These are phyloP conservation scores for Pestalotiopsis sp. DNA, from an alignment of 2,329 filamentous ascomycete species.

Conservation along the genomic window DNA sequence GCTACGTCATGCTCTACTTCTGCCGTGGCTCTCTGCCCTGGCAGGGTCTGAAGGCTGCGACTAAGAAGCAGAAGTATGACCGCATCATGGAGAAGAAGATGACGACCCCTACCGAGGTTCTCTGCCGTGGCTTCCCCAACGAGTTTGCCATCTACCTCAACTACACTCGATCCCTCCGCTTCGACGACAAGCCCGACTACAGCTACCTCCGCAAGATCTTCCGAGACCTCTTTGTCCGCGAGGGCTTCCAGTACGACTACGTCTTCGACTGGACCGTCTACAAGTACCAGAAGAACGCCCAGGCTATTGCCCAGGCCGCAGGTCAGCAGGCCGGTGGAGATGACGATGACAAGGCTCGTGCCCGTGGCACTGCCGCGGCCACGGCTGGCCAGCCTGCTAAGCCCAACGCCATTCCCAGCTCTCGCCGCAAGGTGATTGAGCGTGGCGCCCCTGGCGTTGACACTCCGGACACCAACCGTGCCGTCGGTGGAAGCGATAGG, in stretches of 20 bases:
- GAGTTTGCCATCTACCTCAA: conserved; percentile 99
- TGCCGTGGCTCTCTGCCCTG: conserved; percentile 98
- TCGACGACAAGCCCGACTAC: conserved; percentile 99
- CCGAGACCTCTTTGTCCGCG: conserved; percentile 97
- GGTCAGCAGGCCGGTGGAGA: conserved; percentile 68
- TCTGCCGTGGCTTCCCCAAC: conserved; percentile 98
- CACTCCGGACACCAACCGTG: conserved; percentile 73
- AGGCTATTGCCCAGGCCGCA: conserved; percentile 86
- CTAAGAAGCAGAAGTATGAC: conserved; percentile 99
- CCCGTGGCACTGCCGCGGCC: conserved; percentile 67
- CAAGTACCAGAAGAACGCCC: conserved; percentile 99
- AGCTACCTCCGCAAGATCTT: conserved; percentile 99
- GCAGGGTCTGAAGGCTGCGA: conserved; percentile 98
- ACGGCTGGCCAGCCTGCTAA: conserved; percentile 67
- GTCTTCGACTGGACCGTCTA: conserved; percentile 99
- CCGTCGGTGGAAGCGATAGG: conserved; percentile 82
- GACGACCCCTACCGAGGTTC: conserved; percentile 97
- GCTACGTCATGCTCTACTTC: conserved; percentile 99
- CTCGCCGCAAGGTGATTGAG: conserved; percentile 84
- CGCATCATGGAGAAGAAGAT: conserved; percentile 99
- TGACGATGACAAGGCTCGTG: conserved; percentile 75
- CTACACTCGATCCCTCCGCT: conserved; percentile 97
- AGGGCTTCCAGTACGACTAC: conserved; percentile 99
- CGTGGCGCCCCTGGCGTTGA: conserved; percentile 64
- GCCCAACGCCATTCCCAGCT: conserved; percentile 74